Evolutionary conservation across 1,284 basidiomycete genomes (phyloP).

Genomic region (Tremellales sp.): DNA sequence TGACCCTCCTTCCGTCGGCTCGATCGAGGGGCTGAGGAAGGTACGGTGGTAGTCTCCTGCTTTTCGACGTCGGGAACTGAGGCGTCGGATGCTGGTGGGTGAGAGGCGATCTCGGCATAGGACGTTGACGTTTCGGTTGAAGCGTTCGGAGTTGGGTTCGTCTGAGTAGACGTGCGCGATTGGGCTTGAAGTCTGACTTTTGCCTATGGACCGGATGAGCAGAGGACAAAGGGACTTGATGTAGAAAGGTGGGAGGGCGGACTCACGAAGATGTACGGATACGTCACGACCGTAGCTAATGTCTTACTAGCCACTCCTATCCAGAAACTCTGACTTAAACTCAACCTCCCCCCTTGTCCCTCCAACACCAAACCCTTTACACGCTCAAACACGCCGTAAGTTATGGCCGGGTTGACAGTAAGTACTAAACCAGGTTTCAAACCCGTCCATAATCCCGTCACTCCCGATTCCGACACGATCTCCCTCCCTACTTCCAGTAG

Average conservation of each 20-base stretch:
- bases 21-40: conserved; percentile 1
- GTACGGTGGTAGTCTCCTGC: background rate
- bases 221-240: background rate
- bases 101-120: conserved; percentile 31
- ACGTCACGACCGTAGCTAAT: conserved; percentile 83
- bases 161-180: conserved; percentile 3
- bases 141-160: conserved; percentile 1
- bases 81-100: conserved; percentile 31
- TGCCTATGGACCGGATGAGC: conserved; percentile 53
- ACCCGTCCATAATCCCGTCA: conserved; percentile 90
- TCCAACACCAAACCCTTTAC: conserved; percentile 57
- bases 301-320: conserved; percentile 95
- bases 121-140: conserved; percentile 7
- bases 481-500: conserved; percentile 68
- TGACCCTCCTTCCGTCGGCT: background rate
- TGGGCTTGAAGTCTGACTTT: conserved; percentile 93
- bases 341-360: conserved; percentile 45
- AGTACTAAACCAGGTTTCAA: conserved; percentile 88
- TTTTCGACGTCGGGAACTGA: conserved; percentile 12
- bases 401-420: conserved; percentile 96
- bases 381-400: conserved; percentile 92
- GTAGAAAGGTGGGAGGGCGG: background rate
- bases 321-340: conserved; percentile 72
- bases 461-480: conserved; percentile 87
- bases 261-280: conserved; percentile 47